These are phyloP conservation scores for Aspergillus latus DNA, from an alignment of 2,329 filamentous ascomycete genomes.

Conservation along the genomic window DNA sequence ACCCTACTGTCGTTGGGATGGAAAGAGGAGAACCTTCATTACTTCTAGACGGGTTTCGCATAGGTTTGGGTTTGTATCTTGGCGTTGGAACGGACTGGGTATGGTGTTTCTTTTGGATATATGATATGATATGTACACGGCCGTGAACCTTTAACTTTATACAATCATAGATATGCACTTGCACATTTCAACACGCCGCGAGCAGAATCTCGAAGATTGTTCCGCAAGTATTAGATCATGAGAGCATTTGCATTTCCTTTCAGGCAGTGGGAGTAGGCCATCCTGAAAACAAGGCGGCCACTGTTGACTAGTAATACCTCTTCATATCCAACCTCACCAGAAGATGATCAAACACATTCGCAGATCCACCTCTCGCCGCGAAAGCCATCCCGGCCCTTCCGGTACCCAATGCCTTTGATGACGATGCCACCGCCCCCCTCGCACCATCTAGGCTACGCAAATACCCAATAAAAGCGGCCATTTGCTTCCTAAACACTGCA, in stretches of 20 bases:
- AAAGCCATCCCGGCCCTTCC: conserved; percentile 27
- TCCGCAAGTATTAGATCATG: too few species aligned
- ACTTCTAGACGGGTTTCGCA: conserved; percentile 58
- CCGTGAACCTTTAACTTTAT: background rate
- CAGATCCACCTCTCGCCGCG: conserved; percentile 40
- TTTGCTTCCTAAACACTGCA: conserved; percentile 66
- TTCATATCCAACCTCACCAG: conserved; percentile 70
- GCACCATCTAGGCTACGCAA: conserved; percentile 67
- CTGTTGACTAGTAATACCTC: conserved; percentile 56
- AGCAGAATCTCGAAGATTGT: background rate
- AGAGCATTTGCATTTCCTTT: too few species aligned
- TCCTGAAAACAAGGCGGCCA: background rate
- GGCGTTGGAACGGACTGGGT: background rate
- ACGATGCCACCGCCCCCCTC: conserved; percentile 47
- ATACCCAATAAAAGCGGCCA: conserved; percentile 71
- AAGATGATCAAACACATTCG: conserved; percentile 67
- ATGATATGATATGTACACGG: conserved; percentile 1
- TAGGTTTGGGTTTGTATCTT: background rate
- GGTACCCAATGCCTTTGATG: conserved; percentile 26
- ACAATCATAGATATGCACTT: conserved; percentile 6
- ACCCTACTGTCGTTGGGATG: conserved; percentile 65
- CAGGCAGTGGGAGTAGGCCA: background rate
- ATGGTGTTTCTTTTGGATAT: conserved; percentile 4
- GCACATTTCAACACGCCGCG: background rate
- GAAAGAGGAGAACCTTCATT: conserved; percentile 69